A percentile compares a stretch with the other conserved stretches of the same genome.
These are phyloP conservation scores for Ogataea chonburiensis DNA, from an alignment of 805 yeast genomes.

Conservation along the genomic window DNA sequence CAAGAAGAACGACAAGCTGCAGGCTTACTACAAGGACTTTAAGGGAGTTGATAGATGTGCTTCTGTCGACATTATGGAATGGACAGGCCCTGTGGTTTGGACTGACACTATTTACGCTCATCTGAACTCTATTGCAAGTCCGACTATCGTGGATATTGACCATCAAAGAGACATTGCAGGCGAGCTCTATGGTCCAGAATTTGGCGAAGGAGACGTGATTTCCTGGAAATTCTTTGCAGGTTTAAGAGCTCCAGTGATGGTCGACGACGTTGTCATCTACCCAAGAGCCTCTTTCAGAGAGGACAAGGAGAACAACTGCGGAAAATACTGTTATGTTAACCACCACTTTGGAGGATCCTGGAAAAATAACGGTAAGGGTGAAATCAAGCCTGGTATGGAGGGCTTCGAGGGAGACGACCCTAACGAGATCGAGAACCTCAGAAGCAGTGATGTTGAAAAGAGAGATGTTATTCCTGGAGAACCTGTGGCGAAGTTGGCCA, in stretches of 20 bases:
- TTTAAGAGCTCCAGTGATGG: slow-evolving; percentile 34
- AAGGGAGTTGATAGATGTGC: slow-evolving; percentile 38
- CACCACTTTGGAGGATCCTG: slow-evolving; percentile 39
- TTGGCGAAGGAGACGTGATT: slow-evolving; percentile 26
- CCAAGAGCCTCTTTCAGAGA: slow-evolving; percentile 36
- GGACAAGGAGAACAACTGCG: slow-evolving; percentile 35
- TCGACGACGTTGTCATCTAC: slow-evolving; percentile 36
- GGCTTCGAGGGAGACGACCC: slow-evolving; percentile 27
- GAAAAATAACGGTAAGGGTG: slow-evolving; percentile 38
- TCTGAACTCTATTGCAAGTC: slow-evolving; percentile 44
- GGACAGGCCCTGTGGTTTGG: slow-evolving; percentile 83
- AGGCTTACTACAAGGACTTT: slow-evolving; percentile 37
- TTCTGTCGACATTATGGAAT: slow-evolving; percentile 54
- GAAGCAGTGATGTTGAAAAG: slow-evolving; percentile 16
- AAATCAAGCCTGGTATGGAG: slow-evolving; percentile 33
- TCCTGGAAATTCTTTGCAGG: slow-evolving; percentile 37
- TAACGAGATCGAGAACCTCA: slow-evolving; percentile 19
- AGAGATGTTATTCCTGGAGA: slow-evolving; percentile 19
- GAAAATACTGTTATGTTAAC: slow-evolving; percentile 35
- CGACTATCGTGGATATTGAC: slow-evolving; percentile 36
- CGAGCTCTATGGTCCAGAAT: slow-evolving; percentile 34
- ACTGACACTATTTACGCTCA: slow-evolving; percentile 70
- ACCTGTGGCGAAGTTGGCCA: slow-evolving; percentile 15
- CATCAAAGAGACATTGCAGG: slow-evolving; percentile 31
- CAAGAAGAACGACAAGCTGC: slow-evolving; percentile 34